Base-by-base conservation (phyloP, 73 alveolate species). In the Paramecium pentaurelia region DNA sequence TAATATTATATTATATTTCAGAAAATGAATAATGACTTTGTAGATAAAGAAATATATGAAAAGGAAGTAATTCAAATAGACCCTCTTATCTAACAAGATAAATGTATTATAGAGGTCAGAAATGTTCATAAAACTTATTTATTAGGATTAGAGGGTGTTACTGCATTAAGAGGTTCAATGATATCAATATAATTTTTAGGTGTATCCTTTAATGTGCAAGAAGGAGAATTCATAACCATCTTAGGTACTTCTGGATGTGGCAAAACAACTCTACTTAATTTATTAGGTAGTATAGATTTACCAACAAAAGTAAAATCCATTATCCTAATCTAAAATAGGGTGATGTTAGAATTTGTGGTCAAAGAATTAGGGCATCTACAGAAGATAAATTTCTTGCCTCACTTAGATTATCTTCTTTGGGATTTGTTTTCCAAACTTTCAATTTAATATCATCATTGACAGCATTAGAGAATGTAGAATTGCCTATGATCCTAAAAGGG, bases 241-340 rank as follows among this genome's bases (percentile, higher is more conserved):
- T 93, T 98, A n/a, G 99, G 99, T 9, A 97, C 99, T 2, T 98
- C 99, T 6, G 99, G 99, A 9, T 99, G 99, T 68, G 99, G 99
- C 49, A 98, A 98, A 80, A 98, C 99, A 2, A 98, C 99, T 30
- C 83, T 98, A 97, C 94, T 98, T 51, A 97, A 98, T 86, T 96
- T 98, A 49, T 96, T 98, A 77, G 99, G 99, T 32, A 97, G 99
- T 18, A 98, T 98, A 16, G 99, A 98, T 86, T 95, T 97, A 75
- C 99, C 99, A 10, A 94, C 99, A n/a, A 95, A 97, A 80, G 94
- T 93, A 71, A 4, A 45, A 25, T 14, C 34, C 4, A 42, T 28
- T 18, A 22, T 68, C 36, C 37, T 68, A 88, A 49, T 32, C 85
- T 86, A 4, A 27, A 49, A 64, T 64, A 94, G 94, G 99, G 99